These are phyloP conservation scores for Cryptosporidium bovis DNA, from an alignment of 169 alveolate genomes.

Conservation along the genomic window DNA sequence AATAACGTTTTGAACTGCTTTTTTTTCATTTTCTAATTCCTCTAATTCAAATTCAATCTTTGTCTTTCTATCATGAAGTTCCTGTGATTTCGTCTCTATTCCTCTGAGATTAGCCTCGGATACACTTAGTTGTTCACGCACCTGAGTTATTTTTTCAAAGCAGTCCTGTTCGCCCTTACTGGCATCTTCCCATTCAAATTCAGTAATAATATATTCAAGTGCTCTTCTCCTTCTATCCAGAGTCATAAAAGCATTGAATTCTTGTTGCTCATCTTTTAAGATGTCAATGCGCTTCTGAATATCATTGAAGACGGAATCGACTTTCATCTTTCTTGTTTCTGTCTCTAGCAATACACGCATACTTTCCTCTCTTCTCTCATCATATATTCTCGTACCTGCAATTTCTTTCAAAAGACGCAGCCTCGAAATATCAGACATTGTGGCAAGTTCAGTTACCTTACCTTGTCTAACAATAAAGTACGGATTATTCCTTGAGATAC, in stretches of 20 bases:
- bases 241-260: conserved; percentile 76
- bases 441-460: conserved; percentile 81
- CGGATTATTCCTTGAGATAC: conserved; percentile 84
- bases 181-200: conserved; percentile 68
- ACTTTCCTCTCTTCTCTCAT: conserved; percentile 83
- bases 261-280: conserved; percentile 75
- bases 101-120: not conserved
- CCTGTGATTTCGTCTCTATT: not conserved
- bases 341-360: conserved; percentile 78
- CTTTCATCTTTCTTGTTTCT: conserved; percentile 77
- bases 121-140: conserved; percentile 15
- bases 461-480: conserved; percentile 86
- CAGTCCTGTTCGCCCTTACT: conserved; percentile 57
- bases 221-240: conserved; percentile 57
- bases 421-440: conserved; percentile 82
- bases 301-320: conserved; percentile 79
- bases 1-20: conserved; percentile 19
- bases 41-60: conserved; percentile 19
- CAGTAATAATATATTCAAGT: conserved; percentile 44
- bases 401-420: conserved; percentile 82
- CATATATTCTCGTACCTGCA: conserved; percentile 84
- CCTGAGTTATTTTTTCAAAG: conserved; percentile 29
- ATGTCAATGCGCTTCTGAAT: conserved; percentile 77
- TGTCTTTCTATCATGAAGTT: not conserved
- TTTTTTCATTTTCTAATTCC: conserved; percentile 34